phyloP scores from a whole-genome alignment of 2,329 filamentous ascomycete species.

The Colletotrichum graminicola region DNA sequence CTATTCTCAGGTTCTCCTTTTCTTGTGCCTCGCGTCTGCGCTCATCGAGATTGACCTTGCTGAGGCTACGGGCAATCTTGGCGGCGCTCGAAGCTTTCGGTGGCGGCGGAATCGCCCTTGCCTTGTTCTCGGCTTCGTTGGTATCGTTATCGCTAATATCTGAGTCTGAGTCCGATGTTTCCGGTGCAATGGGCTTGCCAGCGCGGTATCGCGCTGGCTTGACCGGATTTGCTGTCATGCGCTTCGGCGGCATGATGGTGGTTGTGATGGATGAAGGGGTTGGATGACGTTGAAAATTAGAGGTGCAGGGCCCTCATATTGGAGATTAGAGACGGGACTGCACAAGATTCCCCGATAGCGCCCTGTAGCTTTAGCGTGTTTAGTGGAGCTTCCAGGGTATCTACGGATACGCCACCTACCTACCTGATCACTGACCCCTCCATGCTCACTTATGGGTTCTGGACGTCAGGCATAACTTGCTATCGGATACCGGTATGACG shows the following conservation, averaged over 20 bases:
- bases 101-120: conserved; percentile 59
- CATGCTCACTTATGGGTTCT: neutral
- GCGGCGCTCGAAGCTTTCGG: conserved; percentile 69
- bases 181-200: conserved; percentile 77
- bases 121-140: conserved; percentile 47
- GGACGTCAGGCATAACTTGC: neutral
- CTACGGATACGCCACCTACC: neutral
- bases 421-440: too few species aligned
- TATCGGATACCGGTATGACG: neutral
- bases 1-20: conserved; percentile 61
- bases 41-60: conserved; percentile 65
- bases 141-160: conserved; percentile 58
- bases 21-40: conserved; percentile 60
- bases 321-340: conserved; percentile 23
- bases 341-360: conserved; percentile 18
- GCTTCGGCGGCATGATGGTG: conserved; percentile 74
- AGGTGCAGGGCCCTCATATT: neutral
- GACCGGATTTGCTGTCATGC: conserved; percentile 93
- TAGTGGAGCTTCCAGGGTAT: conserved; percentile 11
- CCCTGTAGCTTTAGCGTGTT: conserved; percentile 37
- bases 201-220: conserved; percentile 86
- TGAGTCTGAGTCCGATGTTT: conserved; percentile 63
- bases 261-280: conserved; percentile 1
- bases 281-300: conserved; percentile 22
- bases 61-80: conserved; percentile 66